Evolutionary conservation across 2,329 filamentous ascomycete species (phyloP), one percentile per base, ranked within the genome.

Genomic region (Nigrospora oryzae): DNA sequence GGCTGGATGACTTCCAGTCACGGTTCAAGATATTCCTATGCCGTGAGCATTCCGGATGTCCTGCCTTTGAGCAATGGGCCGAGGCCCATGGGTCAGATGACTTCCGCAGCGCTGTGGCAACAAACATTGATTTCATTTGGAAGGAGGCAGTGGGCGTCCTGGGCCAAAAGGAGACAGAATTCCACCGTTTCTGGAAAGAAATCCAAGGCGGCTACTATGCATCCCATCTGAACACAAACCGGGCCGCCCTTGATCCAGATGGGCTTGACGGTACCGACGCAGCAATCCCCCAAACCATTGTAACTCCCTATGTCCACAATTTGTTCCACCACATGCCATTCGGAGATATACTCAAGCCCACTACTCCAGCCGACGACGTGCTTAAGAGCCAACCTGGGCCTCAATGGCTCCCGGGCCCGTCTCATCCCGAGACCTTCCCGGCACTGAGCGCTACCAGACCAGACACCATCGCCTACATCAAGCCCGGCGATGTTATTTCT

Each of bases 271-370:
- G 28, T 23, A 12, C 17, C 14, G 30, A 33, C 14, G 3, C 13
- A 10, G n/a, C 47, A 28, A 31, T 45, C 15, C 32, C 12, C 5
- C 1, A 41, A 4, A 91, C 87, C 0, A 63, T 86, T 0, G 83
- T 90, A 0, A 91, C 88, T 0, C 77, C 82, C 0, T 86, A 84
- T 45, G 75, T 85, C 0, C 74, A 79, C 48, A 56, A 76, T 3
- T 77, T 77, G 44, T 93, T 93, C 50, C 66, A 69, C 3, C 64
- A 82, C 16, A 73, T 88, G 58, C 74, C 74, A 5, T 85, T 83
- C 53, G 76, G 69, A 1, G 57, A 67, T 2, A 63, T 74, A 3
- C 64, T 88, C 36, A 62, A 71, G 43, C 48, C 52, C 0, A 52
- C 66, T 0, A 50, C 63, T 0, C 52, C 40, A 46, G 6, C 48